These are phyloP conservation scores for Neoscytalidium dimidiatum DNA, from an alignment of 2,329 filamentous ascomycete genomes.

Conservation along the genomic window DNA sequence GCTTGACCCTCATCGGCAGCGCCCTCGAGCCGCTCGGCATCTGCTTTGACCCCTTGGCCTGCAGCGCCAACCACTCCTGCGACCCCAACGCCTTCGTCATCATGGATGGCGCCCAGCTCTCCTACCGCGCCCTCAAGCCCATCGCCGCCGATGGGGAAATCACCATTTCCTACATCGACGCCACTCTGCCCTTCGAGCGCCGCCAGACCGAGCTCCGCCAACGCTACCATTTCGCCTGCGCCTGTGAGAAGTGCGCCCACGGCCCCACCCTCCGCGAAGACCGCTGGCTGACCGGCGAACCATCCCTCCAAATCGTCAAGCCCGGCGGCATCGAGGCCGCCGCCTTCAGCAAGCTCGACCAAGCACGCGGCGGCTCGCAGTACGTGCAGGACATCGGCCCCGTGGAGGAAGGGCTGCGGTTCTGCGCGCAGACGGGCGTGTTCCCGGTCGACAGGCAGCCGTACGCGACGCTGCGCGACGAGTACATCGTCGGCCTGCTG, in stretches of 20 bases:
- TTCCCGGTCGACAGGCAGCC: slow-evolving; percentile 58
- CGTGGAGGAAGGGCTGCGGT: slow-evolving; percentile 36
- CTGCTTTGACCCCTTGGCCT: slow-evolving; percentile 57
- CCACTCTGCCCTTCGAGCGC: slow-evolving; percentile 51
- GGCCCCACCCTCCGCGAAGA: slow-evolving; percentile 43
- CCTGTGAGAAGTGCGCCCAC: slow-evolving; percentile 52
- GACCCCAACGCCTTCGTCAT: slow-evolving; percentile 60
- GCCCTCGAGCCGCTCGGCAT: slow-evolving; percentile 61
- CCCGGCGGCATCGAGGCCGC: slow-evolving; percentile 18
- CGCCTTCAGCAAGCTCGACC: slow-evolving; percentile 26
- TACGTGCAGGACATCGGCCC: slow-evolving; percentile 13
- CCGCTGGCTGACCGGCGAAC: slow-evolving; percentile 30
- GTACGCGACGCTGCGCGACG: slow-evolving; percentile 54
- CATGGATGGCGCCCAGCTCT: slow-evolving; percentile 56
- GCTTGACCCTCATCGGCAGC: slow-evolving; percentile 58
- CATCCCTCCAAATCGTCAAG: background rate
- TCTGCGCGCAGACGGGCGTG: slow-evolving; percentile 40
- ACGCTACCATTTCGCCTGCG: slow-evolving; percentile 62
- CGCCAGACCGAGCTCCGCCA: slow-evolving; percentile 55
- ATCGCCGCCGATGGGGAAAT: slow-evolving; percentile 60
- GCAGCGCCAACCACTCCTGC: slow-evolving; percentile 64
- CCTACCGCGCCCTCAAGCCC: slow-evolving; percentile 53
- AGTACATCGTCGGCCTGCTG: slow-evolving; percentile 54
- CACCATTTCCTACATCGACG: slow-evolving; percentile 63
- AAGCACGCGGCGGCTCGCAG: slow-evolving; percentile 8